Base-by-base conservation (phyloP, 2,329 filamentous ascomycete species). In the Leptoxyphium fumago region DNA sequence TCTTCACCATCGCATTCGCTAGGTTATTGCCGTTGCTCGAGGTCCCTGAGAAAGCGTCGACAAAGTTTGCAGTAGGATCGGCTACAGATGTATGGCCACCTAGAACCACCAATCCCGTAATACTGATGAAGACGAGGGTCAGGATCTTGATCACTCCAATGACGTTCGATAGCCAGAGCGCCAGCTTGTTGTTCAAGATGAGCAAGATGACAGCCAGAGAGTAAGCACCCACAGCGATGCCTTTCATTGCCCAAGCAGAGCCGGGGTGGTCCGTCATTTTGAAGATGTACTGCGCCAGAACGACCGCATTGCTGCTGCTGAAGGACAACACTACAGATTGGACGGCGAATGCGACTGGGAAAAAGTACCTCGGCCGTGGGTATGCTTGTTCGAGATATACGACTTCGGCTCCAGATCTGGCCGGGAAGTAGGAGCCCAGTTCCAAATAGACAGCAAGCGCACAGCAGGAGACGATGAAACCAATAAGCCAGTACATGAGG, bases 1-100 rank as follows among this genome's bases (percentile, higher is more conserved):
- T 78, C 52, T 82, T 83, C 67, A 81, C 82, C 0, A 84, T 63
- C 0, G 80, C 78, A 1, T 75, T 82, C n/a, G 81, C 78, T 29
- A 81, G 69, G 40, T 76, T 77, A 50, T 83, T 83, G 1, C 76
- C 72, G 51, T 72, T 78, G 7, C 75, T 74, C 1, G 75, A 80
- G 5, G 79, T 82, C 7, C 79, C 79, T 39, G 72, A 69, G 49
- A 83, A 84, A 8, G 77, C 73, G 46, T 79, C 69, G 49, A 62
- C 61, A 55, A 83, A 80, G 64, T 78, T 82, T 55, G 77, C 61
- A 5, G 75, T 74, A 54, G 75, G 74, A 29, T 75, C 70, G 38
- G 80, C 68, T 53, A 74, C 74, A 40, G 77, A 55, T 43, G 77
- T 73, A 13, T 74, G 63, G 5, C 77, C 78, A 21, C 71, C 73